phyloP scores from a whole-genome alignment of 2,329 filamentous ascomycete species.

The Ramularia endophylla region DNA sequence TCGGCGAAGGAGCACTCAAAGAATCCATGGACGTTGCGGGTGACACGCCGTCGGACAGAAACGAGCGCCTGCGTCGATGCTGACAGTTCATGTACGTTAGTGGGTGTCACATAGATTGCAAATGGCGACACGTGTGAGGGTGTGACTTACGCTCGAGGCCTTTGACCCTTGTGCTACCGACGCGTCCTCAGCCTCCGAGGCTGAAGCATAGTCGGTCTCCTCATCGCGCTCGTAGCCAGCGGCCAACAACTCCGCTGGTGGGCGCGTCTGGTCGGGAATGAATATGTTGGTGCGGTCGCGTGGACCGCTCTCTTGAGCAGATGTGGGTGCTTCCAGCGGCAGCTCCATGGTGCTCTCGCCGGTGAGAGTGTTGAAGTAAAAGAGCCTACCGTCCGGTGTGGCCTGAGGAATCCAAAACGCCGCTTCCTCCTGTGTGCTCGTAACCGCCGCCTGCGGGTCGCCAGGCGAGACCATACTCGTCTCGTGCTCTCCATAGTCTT shows the following conservation, averaged over 20 bases:
- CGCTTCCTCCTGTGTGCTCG: slow-evolving; percentile 69
- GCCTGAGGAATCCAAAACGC: slow-evolving; percentile 99
- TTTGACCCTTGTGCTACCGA: slow-evolving; percentile 63
- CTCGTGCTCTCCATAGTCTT: slow-evolving; percentile 54
- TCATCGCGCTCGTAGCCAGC: slow-evolving; percentile 71
- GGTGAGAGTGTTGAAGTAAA: slow-evolving; percentile 98
- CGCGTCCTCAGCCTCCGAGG: slow-evolving; percentile 72
- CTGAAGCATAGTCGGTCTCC: slow-evolving; percentile 89
- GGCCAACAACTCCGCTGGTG: slow-evolving; percentile 84
- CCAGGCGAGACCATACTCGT: slow-evolving; percentile 13
- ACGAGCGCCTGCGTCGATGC: slow-evolving; percentile 61
- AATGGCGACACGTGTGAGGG: slow-evolving; percentile 18
- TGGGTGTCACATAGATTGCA: slow-evolving; percentile 23
- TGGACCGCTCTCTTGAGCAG: slow-evolving; percentile 74
- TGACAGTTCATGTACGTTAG: slow-evolving; percentile 30
- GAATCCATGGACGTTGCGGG: slow-evolving; percentile 90
- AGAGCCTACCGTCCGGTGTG: slow-evolving; percentile 84
- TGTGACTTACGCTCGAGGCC: slow-evolving; percentile 57
- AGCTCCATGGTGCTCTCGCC: slow-evolving; percentile 92
- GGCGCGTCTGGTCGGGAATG: slow-evolving; percentile 82
- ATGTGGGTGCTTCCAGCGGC: slow-evolving; percentile 82
- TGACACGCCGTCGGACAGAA: slow-evolving; percentile 64
- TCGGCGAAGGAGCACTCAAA: slow-evolving; percentile 63
- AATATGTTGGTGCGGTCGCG: slow-evolving; percentile 82
- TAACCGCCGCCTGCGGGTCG: slow-evolving; percentile 57